These are phyloP conservation scores for Yarrowia galli DNA, from an alignment of 1,139 yeast genomes.

Conservation along the genomic window DNA sequence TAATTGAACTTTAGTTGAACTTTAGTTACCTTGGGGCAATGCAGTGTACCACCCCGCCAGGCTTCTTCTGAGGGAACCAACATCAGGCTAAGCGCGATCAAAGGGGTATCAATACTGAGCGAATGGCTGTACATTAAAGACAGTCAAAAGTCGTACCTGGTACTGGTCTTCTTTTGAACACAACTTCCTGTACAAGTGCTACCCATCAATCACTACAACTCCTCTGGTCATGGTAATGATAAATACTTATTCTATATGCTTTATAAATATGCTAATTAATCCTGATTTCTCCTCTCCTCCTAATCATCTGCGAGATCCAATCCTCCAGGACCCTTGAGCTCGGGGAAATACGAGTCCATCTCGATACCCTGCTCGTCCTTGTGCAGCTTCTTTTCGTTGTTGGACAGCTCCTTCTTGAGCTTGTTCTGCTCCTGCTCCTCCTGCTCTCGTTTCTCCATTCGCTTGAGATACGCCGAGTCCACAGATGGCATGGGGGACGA, in stretches of 20 bases:
- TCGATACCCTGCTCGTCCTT: conserved; percentile 32
- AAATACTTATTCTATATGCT: conserved; percentile 32
- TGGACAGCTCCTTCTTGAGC: neutral
- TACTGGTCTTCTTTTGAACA: too few relatives aligned
- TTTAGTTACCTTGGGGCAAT: too few relatives aligned
- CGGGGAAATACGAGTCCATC: conserved; percentile 19
- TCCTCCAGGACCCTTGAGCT: conserved; percentile 18
- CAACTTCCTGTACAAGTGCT: too few relatives aligned
- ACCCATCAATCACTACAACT: too few relatives aligned
- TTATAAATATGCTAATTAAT: conserved; percentile 28
- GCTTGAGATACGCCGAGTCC: conserved; percentile 7
- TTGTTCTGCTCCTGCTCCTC: conserved; percentile 12
- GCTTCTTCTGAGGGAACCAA: too few relatives aligned
- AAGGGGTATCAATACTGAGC: too few relatives aligned
- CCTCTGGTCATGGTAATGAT: neutral
- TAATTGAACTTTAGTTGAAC: too few relatives aligned
- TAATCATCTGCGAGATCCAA: conserved; percentile 2
- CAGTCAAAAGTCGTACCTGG: too few relatives aligned
- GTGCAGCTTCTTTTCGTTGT: conserved; percentile 10
- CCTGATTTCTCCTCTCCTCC: neutral
- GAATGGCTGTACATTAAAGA: too few relatives aligned
- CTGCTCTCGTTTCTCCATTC: conserved; percentile 21
- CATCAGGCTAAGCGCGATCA: too few relatives aligned
- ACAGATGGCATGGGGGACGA: conserved; percentile 37
- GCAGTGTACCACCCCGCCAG: too few relatives aligned